Conservation (phyloP, 129 eudicot genomes). For the Silybum marianum region DNA sequence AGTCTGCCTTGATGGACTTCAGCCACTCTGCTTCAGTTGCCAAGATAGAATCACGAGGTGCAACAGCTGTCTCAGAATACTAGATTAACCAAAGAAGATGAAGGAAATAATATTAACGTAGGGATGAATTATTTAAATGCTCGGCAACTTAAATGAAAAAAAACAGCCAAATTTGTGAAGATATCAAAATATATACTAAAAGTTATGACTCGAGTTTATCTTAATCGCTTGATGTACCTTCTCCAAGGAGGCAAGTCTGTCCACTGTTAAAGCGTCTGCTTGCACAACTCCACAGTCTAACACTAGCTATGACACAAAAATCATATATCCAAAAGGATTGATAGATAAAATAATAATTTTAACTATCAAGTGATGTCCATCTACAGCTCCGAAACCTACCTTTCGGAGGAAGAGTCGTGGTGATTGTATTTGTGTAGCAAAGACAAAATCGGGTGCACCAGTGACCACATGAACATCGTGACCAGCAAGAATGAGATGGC, state of each 20-base stretch:
- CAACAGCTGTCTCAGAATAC: conserved; percentile 95
- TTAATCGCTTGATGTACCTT: conserved; percentile 44
- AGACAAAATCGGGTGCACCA: conserved; percentile 96
- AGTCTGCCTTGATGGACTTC: conserved; percentile 94
- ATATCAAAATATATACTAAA: neutral
- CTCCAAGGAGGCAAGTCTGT: conserved; percentile 93
- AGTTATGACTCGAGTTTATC: neutral
- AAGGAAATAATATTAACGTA: neutral
- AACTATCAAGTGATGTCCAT: conserved; percentile 1
- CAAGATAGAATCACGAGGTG: conserved; percentile 87
- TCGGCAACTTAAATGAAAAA: neutral
- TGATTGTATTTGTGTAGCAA: conserved; percentile 80
- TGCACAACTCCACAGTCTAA: conserved; percentile 98
- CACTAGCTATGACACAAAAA: conserved; percentile 53
- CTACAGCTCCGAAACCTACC: conserved; percentile 36
- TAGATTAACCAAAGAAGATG: conserved; percentile 30
- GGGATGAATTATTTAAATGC: neutral
- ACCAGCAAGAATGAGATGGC: conserved; percentile 94
- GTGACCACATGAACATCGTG: conserved; percentile 97
- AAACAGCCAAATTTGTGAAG: neutral
- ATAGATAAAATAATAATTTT: neutral
- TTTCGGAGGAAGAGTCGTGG: conserved; percentile 90
- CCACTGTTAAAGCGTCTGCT: conserved; percentile 99
- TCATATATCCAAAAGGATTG: neutral
- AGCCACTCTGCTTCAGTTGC: conserved; percentile 89